A percentile compares a stretch with the other conserved stretches of the same genome.
phyloP scores from a whole-genome alignment of 352 stramenopile species.

The Globisporangium abappressorium region DNA sequence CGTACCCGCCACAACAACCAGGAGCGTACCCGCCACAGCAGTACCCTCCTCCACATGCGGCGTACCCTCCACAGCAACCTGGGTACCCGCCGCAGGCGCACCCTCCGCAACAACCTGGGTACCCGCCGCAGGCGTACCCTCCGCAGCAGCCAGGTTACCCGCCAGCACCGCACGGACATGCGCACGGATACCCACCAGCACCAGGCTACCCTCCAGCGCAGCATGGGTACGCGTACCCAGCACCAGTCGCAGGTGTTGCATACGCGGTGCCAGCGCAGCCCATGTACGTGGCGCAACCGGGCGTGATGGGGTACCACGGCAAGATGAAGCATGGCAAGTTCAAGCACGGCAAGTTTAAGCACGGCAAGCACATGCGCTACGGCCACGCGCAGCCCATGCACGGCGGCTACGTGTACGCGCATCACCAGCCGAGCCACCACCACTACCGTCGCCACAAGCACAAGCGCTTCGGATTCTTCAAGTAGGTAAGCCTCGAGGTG shows the following conservation, averaged over 20 bases:
- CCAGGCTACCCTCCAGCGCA: constrained; percentile 14
- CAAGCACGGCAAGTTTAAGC: constrained; percentile 17
- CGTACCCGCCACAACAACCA: constrained; percentile 19
- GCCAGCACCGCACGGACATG: constrained; percentile 2
- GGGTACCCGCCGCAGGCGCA: neutral
- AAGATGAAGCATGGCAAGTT: constrained; percentile 28
- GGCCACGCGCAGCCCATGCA: constrained; percentile 14
- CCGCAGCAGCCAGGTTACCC: constrained; percentile 14
- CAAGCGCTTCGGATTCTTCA: constrained; percentile 34
- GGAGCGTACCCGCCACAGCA: neutral
- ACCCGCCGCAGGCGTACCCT: constrained; percentile 1
- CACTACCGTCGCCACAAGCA: constrained; percentile 26
- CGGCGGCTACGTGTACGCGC: constrained; percentile 16
- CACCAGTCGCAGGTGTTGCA: neutral
- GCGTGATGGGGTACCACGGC: constrained; percentile 25
- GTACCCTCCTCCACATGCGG: neutral
- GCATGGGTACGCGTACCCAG: constrained; percentile 18
- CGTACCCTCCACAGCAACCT: neutral
- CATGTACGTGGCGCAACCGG: constrained; percentile 26
- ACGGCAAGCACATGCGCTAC: constrained; percentile 24
- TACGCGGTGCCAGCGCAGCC: constrained; percentile 17
- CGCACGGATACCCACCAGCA: constrained; percentile 9
- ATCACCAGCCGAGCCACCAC: constrained; percentile 6
- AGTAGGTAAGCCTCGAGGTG: constrained; percentile 15
- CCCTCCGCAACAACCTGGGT: neutral